Base-by-base conservation (phyloP, 495 filamentous ascomycete genomes). In the Rostrohypoxylon terebratum region DNA sequence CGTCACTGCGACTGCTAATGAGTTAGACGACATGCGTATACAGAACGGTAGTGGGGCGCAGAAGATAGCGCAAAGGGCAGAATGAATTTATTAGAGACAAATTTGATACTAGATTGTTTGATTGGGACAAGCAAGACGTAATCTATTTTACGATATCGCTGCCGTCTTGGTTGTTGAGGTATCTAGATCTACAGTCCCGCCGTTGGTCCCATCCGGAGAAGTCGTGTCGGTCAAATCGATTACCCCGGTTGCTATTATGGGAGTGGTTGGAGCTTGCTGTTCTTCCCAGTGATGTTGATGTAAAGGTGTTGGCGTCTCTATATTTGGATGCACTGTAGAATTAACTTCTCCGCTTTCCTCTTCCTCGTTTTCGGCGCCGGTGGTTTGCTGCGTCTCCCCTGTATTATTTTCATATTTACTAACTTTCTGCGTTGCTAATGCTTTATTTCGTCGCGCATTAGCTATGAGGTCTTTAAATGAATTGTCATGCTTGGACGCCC, bases 391-490 rank as follows among this genome's bases (percentile, higher is more conserved):
- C 21, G 14, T 28, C 14, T 33, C 13, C 0, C 13, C 68, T 21
- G 47, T 28, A 13, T 21, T 14, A 8, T 51, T 36, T 5, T 48
- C 20, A 8, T 31, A 10, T 16, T 45, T 4, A 11, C 40, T 14
- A 21, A 25, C 36, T 10, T 76, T 74, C 61, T 77, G 71, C 28
- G 68, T 74, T 16, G 74, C 71, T 63, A 80, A 83, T 55, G 78
- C 82, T 61, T 77, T 78, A 18, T 78, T 82, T 63, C 73, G 68
- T 53, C 85, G 83, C 20, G 94, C 94, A 71, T 88, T 88, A 3
- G 89, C 90, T 59, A 97, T 93, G 55, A 97, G 76, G 33, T 87
- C 83, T 50, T 88, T 87, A 77, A 97, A 99, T 10, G 94, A 90
- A 34, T 77, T 78, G 20, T 87, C 87, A 81, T 99, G 90, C 59